Percentiles rank a stretch among this genome's conserved stretches.
These are phyloP conservation scores for Marchantia paleacea DNA, from an alignment of 225 moss, liverwort and hornwort genomes.

Conservation along the genomic window DNA sequence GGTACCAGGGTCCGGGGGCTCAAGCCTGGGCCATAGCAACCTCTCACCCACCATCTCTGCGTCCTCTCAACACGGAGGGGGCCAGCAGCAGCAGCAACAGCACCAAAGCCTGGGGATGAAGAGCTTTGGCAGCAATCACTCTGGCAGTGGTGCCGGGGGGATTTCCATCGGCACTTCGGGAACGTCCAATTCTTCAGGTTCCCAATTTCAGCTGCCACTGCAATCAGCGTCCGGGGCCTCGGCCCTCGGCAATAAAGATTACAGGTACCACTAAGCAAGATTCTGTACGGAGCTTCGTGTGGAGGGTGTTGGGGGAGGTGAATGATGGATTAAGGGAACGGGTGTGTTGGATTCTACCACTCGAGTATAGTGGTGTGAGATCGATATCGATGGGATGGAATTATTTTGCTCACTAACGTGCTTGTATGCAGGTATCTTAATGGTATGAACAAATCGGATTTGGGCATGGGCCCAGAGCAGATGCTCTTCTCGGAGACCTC, in stretches of 20 bases:
- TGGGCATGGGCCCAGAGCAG: constrained; percentile 93
- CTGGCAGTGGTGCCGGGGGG: constrained; percentile 53
- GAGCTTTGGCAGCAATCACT: constrained; percentile 62
- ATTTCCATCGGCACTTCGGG: constrained; percentile 76
- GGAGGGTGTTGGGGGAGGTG: constrained; percentile 8
- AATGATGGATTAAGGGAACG: background rate
- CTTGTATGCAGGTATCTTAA: constrained; percentile 70
- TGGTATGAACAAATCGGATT: constrained; percentile 82
- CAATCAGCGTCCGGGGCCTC: constrained; percentile 78
- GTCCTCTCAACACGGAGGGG: constrained; percentile 50
- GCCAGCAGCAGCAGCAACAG: constrained; percentile 33
- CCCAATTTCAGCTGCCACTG: constrained; percentile 89
- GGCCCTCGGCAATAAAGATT: constrained; percentile 80
- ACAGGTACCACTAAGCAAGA: constrained; percentile 50
- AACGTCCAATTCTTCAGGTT: constrained; percentile 63
- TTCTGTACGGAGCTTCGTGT: constrained; percentile 18
- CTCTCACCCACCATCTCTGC: constrained; percentile 79
- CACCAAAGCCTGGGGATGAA: constrained; percentile 60
- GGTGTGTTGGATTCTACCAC: constrained; percentile 21
- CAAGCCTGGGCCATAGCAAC: constrained; percentile 46
- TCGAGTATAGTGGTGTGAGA: constrained; percentile 1
- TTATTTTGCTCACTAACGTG: constrained; percentile 13
- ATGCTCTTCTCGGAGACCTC: constrained; percentile 90
- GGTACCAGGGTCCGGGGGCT: constrained; percentile 49
- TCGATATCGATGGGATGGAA: constrained; percentile 13